Evolutionary conservation across 768 basidiomycete genomes (phyloP), one percentile per base, ranked within the genome.

Genomic region (Termitomyces titanicus): DNA sequence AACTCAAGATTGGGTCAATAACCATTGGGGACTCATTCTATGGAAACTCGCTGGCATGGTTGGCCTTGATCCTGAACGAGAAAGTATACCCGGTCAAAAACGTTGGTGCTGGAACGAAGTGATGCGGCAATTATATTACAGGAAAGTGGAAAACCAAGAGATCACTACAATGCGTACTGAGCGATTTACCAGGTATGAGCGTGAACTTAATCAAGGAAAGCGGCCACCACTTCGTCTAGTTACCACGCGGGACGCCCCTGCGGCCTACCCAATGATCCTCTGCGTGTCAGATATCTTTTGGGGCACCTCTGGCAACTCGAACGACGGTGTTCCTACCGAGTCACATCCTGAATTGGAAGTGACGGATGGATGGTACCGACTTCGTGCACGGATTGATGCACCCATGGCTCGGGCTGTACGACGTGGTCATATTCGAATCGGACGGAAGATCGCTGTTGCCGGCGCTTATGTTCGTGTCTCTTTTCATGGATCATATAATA

Each of bases 361-460:
- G n/a, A 94, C 94, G 0, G 97, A 99, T 66, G 97, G 97, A 13
- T 99, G 97, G 97, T 99, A 99, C 64, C 75, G 86, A 27, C 75
- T 98, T 7, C 82, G 85, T 13, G 90, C 93, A 0, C 78, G 78
- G 44, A 76, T 92, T 12, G 97, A 98, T 68, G 71, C 72, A 18
- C 81, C 89, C 3, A 74, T 99, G 20, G 78, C 78, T 2, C 79
- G 88, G 42, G 95, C 92, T 2, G 71, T 89, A 9, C 74, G 76
- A 44, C 79, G 78, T 24, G 86, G 89, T 0, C 74, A 79, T 44
- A 79, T 99, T 44, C 73, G 76, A 38, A 73, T 89, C 5, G 97
- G 97, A 2, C 79, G 86, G 59, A 99, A 99, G 74, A 77, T 99
- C 18, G 85, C 81, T 6, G 76, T 94, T 35, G 79, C 82, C 2